These are phyloP conservation scores for Fusarium sp. DNA, from an alignment of 2,329 filamentous ascomycete species.

Conservation along the genomic window DNA sequence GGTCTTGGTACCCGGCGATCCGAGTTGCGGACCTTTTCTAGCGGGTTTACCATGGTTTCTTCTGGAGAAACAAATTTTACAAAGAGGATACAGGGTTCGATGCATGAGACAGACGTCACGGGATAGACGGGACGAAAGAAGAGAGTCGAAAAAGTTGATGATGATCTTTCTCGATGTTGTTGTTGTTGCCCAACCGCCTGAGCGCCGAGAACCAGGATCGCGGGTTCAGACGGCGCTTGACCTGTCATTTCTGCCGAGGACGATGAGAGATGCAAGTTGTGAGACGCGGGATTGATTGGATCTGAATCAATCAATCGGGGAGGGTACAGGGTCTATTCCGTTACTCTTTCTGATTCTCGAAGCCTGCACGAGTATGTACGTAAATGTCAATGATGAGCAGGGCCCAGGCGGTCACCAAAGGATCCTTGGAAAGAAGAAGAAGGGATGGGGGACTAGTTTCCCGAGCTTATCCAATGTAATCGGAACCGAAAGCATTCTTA, in stretches of 20 bases:
- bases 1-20: background rate
- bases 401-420: background rate
- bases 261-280: background rate
- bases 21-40: background rate
- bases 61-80: background rate
- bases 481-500: background rate
- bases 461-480: background rate
- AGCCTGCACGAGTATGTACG: background rate
- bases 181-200: background rate
- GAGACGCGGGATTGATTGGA: constrained; percentile 1
- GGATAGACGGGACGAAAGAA: constrained; percentile 10
- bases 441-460: background rate
- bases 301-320: background rate
- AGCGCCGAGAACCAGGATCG: constrained; percentile 5
- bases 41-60: background rate
- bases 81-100: constrained; percentile 16
- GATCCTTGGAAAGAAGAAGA: background rate
- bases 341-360: background rate
- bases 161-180: background rate
- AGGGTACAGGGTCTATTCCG: background rate
- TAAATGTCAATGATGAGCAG: background rate
- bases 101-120: constrained; percentile 33
- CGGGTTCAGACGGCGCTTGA: background rate
- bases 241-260: background rate
- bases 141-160: background rate